Evolutionary conservation across 768 basidiomycete species (phyloP).

Genomic region (Phylloporus sp.): DNA sequence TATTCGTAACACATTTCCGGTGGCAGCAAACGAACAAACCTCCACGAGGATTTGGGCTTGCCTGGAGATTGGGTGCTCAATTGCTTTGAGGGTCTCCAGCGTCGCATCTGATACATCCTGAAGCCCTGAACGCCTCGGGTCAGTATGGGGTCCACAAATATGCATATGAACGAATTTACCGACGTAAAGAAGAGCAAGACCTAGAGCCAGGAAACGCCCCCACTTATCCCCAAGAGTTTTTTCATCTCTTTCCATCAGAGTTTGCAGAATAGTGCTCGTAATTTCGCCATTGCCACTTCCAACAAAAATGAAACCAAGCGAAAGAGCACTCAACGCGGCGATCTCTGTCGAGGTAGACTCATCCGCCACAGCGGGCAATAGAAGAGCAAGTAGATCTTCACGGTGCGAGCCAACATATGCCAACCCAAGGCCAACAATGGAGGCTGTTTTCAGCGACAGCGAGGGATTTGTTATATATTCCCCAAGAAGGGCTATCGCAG

Average conservation of each 20-base stretch:
- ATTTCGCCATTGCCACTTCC: conserved; percentile 95
- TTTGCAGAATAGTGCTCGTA: conserved; percentile 83
- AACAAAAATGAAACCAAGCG: conserved; percentile 93
- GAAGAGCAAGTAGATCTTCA: conserved; percentile 70
- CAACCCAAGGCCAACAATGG: conserved; percentile 89
- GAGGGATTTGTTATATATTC: conserved; percentile 90
- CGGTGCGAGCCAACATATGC: conserved; percentile 94
- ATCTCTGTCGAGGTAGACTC: conserved; percentile 86
- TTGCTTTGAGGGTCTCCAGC: conserved; percentile 87
- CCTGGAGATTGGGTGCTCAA: conserved; percentile 88
- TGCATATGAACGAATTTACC: conserved; percentile 45
- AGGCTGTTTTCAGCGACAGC: conserved; percentile 75
- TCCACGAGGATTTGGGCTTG: conserved; percentile 91
- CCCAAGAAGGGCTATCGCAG: conserved; percentile 83
- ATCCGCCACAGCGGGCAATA: conserved; percentile 83
- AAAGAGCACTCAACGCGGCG: conserved; percentile 76
- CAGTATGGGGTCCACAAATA: background rate
- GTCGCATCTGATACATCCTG: conserved; percentile 95
- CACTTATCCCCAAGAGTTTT: conserved; percentile 87
- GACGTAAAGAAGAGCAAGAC: conserved; percentile 85
- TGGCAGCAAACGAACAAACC: conserved; percentile 91
- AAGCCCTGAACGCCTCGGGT: conserved; percentile 51
- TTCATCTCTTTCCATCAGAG: conserved; percentile 80
- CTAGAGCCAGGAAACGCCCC: conserved; percentile 87
- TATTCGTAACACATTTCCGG: conserved; percentile 90